Evolutionary conservation across 441 rosid species (phyloP).

Genomic region (Rhodomyrtus psidioides): DNA sequence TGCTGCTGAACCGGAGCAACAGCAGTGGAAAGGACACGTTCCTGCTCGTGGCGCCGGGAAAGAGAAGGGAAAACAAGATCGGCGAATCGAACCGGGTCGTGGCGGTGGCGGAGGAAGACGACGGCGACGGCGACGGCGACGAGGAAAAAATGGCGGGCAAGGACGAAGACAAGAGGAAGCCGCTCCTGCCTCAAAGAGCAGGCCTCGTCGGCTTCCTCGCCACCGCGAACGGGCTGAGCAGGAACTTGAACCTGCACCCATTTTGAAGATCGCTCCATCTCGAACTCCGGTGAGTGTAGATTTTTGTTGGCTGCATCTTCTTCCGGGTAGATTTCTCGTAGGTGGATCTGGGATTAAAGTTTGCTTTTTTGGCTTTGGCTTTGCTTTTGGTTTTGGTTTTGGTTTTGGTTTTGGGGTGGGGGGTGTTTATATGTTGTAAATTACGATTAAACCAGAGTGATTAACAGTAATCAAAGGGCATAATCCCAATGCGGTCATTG

Average conservation of each 20-base stretch:
- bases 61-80: background rate
- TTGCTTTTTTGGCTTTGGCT: background rate
- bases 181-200: constrained; percentile 37
- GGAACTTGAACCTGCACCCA: constrained; percentile 31
- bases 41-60: constrained; percentile 25
- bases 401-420: background rate
- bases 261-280: constrained; percentile 18
- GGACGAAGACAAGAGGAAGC: constrained; percentile 26
- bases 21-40: constrained; percentile 52
- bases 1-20: constrained; percentile 41
- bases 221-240: constrained; percentile 32
- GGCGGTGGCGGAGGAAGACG: background rate
- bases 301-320: background rate
- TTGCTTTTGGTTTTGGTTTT: accelerated
- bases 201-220: constrained; percentile 40
- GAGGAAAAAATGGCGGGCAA: constrained; percentile 6
- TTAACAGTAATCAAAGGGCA: background rate
- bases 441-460: background rate
- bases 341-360: background rate
- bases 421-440: background rate
- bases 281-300: background rate
- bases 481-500: background rate
- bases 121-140: background rate
- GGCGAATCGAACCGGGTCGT: background rate
- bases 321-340: background rate